These are phyloP conservation scores for Phialocephala subalpina DNA, from an alignment of 2,329 filamentous ascomycete species.

Conservation along the genomic window DNA sequence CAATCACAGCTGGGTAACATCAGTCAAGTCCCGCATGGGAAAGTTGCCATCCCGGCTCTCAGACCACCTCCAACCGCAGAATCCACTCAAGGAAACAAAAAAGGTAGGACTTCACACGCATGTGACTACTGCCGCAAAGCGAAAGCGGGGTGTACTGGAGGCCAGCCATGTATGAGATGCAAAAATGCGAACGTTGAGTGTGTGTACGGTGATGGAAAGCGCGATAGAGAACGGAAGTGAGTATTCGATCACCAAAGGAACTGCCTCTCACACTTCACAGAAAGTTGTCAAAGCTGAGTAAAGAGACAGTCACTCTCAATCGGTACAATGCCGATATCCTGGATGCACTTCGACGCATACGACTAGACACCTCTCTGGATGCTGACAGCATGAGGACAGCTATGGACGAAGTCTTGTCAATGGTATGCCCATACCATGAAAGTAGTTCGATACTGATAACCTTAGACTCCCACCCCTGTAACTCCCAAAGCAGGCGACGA, in stretches of 20 bases:
- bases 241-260: not conserved
- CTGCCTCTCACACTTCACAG: constrained; percentile 22
- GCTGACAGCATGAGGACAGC: constrained; percentile 30
- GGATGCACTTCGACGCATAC: constrained; percentile 34
- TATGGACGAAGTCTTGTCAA: constrained; percentile 34
- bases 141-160: constrained; percentile 48
- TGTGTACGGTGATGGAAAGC: constrained; percentile 41
- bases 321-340: constrained; percentile 32
- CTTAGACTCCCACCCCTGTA: constrained; percentile 19
- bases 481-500: constrained; percentile 15
- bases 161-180: constrained; percentile 44
- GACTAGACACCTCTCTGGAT: constrained; percentile 28
- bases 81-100: constrained; percentile 26
- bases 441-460: constrained; percentile 4
- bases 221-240: constrained; percentile 40
- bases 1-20: not conserved
- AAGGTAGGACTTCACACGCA: constrained; percentile 41
- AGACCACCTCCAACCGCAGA: constrained; percentile 20
- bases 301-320: constrained; percentile 28
- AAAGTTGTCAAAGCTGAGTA: constrained; percentile 33
- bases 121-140: constrained; percentile 46
- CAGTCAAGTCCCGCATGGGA: constrained; percentile 27
- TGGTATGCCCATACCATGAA: constrained; percentile 23
- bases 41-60: constrained; percentile 37
- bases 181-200: constrained; percentile 32